phyloP scores from a whole-genome alignment of 164 flowering plant species.

The Houttuynia cordata region DNA sequence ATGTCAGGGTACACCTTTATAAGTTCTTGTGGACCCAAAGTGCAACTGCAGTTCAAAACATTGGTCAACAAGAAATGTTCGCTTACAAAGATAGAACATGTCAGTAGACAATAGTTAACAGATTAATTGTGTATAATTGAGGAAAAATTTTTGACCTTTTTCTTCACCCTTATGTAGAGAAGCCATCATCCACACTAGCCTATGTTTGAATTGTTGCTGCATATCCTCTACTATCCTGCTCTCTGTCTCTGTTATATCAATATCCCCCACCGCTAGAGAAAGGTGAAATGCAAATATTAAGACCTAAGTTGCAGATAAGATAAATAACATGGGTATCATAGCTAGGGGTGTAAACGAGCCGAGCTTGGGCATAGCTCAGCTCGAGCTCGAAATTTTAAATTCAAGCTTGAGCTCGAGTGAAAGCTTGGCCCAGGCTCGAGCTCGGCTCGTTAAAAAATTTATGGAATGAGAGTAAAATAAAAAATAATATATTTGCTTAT shows the following conservation, averaged over 20 bases:
- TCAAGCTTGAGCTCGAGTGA: too few species aligned
- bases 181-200: constrained; percentile 87
- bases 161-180: constrained; percentile 92
- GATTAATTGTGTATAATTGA: neutral
- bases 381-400: too few species aligned
- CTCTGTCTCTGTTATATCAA: constrained; percentile 19
- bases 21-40: constrained; percentile 51
- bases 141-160: constrained; percentile 32
- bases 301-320: neutral
- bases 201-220: constrained; percentile 32
- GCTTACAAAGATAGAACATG: neutral
- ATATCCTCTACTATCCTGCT: constrained; percentile 29
- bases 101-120: neutral
- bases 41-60: constrained; percentile 47
- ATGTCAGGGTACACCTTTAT: constrained; percentile 35
- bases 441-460: too few species aligned
- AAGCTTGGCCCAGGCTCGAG: too few species aligned
- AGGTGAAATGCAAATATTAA: neutral
- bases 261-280: constrained; percentile 36
- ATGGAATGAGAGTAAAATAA: too few species aligned
- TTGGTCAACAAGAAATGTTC: constrained; percentile 1
- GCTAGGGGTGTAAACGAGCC: too few species aligned
- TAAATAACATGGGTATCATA: too few species aligned
- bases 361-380: too few species aligned
- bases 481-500: too few species aligned